Evolutionary conservation across 2,329 filamentous ascomycete species (phyloP), one percentile per base, ranked within the genome.

Genomic region (Fusarium staphyleae): DNA sequence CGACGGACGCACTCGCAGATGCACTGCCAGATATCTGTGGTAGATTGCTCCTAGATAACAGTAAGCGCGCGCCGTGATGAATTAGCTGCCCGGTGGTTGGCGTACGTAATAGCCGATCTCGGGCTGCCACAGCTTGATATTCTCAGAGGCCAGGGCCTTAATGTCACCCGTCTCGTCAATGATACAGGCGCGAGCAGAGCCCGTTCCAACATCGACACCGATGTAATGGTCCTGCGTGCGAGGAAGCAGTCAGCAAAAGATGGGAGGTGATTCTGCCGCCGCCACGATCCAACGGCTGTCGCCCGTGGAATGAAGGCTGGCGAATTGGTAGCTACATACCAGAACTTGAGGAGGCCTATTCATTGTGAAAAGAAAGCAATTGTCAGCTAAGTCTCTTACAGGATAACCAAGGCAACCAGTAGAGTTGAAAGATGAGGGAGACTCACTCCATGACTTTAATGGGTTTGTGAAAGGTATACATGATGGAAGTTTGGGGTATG

Each of bases 171-270:
- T 87, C 57, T 87, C 84, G 72, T 98, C 91, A 75, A 99, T 96
- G 71, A 99, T 91, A 75, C 95, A 98, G 48, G 95, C 95, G 71
- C 95, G 86, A 32, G 93, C 95, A 72, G 91, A 96, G 49, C 95
- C 95, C 15, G 95, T 99, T 45, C 95, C 95, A 43, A 99, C 93
- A 77, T 99, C 95, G 66, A 99, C 91, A 56, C 93, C 93, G 69
- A 98, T 84, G 69, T 83, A 87, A 66, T 87, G 80, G 56, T 85
- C 81, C 75, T 85, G 55, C 1, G n/a, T n/a, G 24, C 35, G 36
- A 22, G 22, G 24, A 34, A 44, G 11, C 12, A 48, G 39, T 67
- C 36, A 68, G 63, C 32, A 48, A 47, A 47, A n/a, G 28, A 22
- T 55, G 14, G 5, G 12, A 39, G 26, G 24, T 10, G 28, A 10